A percentile compares a stretch with the other conserved stretches of the same genome.
phyloP scores from a whole-genome alignment of 1,139 yeast genomes.

The Geotrichum carabidarum region DNA sequence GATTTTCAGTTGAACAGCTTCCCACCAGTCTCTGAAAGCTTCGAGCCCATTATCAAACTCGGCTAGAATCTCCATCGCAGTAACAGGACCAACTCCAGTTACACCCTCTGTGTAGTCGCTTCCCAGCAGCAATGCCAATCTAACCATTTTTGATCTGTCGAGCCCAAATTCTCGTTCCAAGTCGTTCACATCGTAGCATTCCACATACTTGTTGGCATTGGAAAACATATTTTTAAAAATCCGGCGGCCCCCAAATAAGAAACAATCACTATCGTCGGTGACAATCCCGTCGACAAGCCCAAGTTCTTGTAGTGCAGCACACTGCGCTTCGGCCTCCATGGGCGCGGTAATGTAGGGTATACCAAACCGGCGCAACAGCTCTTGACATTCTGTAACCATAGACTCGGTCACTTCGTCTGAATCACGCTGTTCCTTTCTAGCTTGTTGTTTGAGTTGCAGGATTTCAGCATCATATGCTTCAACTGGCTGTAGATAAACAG shows the following conservation, averaged over 20 bases:
- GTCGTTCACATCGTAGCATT: conserved; percentile 63
- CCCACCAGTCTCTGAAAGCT: conserved; percentile 56
- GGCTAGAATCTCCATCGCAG: conserved; percentile 87
- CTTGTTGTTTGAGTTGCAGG: conserved; percentile 47
- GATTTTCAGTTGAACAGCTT: conserved; percentile 40
- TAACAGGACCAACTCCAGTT: conserved; percentile 87
- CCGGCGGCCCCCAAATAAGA: conserved; percentile 81
- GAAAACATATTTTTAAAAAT: conserved; percentile 85
- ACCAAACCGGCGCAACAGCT: conserved; percentile 76
- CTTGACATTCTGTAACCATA: conserved; percentile 90
- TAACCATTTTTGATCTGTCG: conserved; percentile 57
- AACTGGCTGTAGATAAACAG: conserved; percentile 13
- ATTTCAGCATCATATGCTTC: conserved; percentile 51
- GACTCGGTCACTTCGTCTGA: conserved; percentile 84
- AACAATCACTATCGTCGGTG: conserved; percentile 97
- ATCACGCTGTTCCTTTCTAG: conserved; percentile 69
- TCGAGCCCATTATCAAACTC: conserved; percentile 54
- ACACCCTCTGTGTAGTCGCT: conserved; percentile 93
- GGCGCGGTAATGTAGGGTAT: conserved; percentile 94
- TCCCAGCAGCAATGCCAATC: conserved; percentile 76
- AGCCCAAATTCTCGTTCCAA: conserved; percentile 64
- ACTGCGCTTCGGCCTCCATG: conserved; percentile 98
- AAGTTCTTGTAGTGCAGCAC: conserved; percentile 66
- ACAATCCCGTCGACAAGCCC: conserved; percentile 88
- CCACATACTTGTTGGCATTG: conserved; percentile 87